Evolutionary conservation across 2,329 filamentous ascomycete species (phyloP).

Genomic region (Stachybotrys elegans): DNA sequence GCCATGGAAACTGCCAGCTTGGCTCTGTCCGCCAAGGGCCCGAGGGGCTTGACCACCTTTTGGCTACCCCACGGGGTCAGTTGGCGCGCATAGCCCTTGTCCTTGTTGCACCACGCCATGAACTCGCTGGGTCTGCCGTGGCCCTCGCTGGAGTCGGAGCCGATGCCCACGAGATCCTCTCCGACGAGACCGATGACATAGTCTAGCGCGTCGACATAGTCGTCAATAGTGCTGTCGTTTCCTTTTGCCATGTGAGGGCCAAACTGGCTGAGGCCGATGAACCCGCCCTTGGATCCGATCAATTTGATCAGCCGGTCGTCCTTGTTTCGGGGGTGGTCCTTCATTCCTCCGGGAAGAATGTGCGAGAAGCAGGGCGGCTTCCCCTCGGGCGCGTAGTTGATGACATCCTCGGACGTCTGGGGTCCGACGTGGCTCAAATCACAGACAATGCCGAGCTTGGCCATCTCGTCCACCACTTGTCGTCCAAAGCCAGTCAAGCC

Average conservation of each 20-base stretch:
- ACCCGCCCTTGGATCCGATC: slow-evolving; percentile 29
- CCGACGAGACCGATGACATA: slow-evolving; percentile 30
- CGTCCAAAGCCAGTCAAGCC: slow-evolving; percentile 30
- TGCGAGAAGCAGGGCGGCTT: slow-evolving; percentile 36
- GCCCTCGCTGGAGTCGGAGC: slow-evolving; percentile 32
- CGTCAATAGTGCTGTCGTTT: slow-evolving; percentile 35
- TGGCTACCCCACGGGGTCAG: slow-evolving; percentile 34
- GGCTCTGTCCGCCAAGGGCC: slow-evolving; percentile 25
- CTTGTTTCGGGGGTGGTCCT: slow-evolving; percentile 32
- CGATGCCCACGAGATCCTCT: slow-evolving; percentile 30
- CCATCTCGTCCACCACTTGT: slow-evolving; percentile 27
- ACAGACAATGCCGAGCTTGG: slow-evolving; percentile 27
- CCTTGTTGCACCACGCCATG: slow-evolving; percentile 34
- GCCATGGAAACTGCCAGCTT: slow-evolving; percentile 31
- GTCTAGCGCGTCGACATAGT: slow-evolving; percentile 33
- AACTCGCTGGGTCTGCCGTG: slow-evolving; percentile 32
- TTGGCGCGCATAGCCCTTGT: slow-evolving; percentile 32
- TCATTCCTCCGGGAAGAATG: slow-evolving; percentile 26
- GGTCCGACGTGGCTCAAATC: slow-evolving; percentile 30
- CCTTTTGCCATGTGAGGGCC: slow-evolving; percentile 32
- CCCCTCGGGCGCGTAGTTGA: slow-evolving; percentile 25
- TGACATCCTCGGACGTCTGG: slow-evolving; percentile 26
- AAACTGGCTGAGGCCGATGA: slow-evolving; percentile 32
- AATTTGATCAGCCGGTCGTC: slow-evolving; percentile 28
- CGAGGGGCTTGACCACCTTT: slow-evolving; percentile 33